Evolutionary conservation across 2,329 filamentous ascomycete species (phyloP).

Genomic region (Penicillium sp.): DNA sequence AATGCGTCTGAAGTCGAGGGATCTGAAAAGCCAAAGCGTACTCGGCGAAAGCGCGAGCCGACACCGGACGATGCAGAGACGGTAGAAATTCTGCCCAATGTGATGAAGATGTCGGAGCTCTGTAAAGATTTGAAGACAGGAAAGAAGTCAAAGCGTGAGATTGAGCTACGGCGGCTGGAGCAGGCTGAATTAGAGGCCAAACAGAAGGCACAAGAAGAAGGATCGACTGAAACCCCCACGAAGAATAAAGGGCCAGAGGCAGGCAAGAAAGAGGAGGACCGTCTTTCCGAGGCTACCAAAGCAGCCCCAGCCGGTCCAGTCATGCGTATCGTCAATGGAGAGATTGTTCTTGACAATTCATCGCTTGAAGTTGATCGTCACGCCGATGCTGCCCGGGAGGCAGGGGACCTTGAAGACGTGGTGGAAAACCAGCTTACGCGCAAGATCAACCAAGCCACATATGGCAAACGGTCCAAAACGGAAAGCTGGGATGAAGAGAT

Average conservation of each 20-base stretch:
- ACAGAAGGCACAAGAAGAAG: slow-evolving; percentile 43
- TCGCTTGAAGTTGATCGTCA: slow-evolving; percentile 61
- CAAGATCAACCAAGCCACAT: slow-evolving; percentile 52
- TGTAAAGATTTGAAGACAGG: slow-evolving; percentile 59
- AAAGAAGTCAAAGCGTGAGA: slow-evolving; percentile 61
- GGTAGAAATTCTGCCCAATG: slow-evolving; percentile 57
- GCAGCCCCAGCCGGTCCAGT: slow-evolving; percentile 48
- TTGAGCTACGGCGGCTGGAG: slow-evolving; percentile 61
- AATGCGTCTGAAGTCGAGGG: slow-evolving; percentile 28
- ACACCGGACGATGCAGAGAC: slow-evolving; percentile 55
- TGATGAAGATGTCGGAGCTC: slow-evolving; percentile 62
- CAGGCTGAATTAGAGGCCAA: slow-evolving; percentile 56
- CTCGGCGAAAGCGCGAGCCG: slow-evolving; percentile 41
- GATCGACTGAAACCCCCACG: slow-evolving; percentile 28
- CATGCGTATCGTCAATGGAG: slow-evolving; percentile 61
- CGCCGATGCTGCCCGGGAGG: slow-evolving; percentile 54
- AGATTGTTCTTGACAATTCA: slow-evolving; percentile 58
- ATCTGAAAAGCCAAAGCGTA: slow-evolving; percentile 26
- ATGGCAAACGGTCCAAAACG: slow-evolving; percentile 55
- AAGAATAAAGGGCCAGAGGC: slow-evolving; percentile 31
- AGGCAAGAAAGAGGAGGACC: slow-evolving; percentile 25
- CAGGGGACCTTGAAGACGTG: slow-evolving; percentile 51
- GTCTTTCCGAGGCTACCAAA: slow-evolving; percentile 21
- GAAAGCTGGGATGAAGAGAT: slow-evolving; percentile 62
- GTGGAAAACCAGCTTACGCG: slow-evolving; percentile 52